A percentile compares a stretch with the other conserved stretches of the same genome.
Conservation (phyloP, 495 filamentous ascomycete species). For the Lentithecium fluviatile region DNA sequence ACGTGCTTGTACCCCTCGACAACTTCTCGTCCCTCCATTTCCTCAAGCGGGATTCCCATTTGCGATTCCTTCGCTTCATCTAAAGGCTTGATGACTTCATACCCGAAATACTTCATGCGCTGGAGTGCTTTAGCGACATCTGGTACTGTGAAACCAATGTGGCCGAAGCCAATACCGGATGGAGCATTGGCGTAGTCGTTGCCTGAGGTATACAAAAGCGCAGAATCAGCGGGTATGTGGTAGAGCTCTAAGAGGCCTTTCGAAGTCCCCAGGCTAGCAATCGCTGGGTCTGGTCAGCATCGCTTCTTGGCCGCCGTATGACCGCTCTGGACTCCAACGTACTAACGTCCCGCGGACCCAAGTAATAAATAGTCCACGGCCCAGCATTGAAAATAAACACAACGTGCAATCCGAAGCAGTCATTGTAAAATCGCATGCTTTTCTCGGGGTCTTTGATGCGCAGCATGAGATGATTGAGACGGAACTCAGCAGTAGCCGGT, state of each 20-base stretch:
- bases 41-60: slow-evolving; percentile 6
- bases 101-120: slow-evolving; percentile 18
- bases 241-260: slow-evolving; percentile 28
- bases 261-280: slow-evolving; percentile 4
- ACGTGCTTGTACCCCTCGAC: slow-evolving; percentile 25
- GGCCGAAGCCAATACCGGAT: slow-evolving; percentile 18
- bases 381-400: slow-evolving; percentile 28
- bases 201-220: background rate
- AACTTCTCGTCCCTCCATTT: slow-evolving; percentile 2
- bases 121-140: slow-evolving; percentile 13
- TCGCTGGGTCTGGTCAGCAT: background rate
- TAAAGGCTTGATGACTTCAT: slow-evolving; percentile 22
- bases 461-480: slow-evolving; percentile 28
- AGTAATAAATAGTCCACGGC: slow-evolving; percentile 28
- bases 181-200: slow-evolving; percentile 14
- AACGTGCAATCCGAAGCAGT: slow-evolving; percentile 26
- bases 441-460: slow-evolving; percentile 20
- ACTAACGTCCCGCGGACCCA: slow-evolving; percentile 23
- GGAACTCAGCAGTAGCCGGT: slow-evolving; percentile 17
- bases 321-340: background rate
- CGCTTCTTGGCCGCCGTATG: background rate
- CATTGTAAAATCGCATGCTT: slow-evolving; percentile 22
- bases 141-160: slow-evolving; percentile 27
- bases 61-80: slow-evolving; percentile 5
- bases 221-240: slow-evolving; percentile 14